Base-by-base conservation (phyloP, 352 stramenopile species). In the Pythium plurisporium region DNA sequence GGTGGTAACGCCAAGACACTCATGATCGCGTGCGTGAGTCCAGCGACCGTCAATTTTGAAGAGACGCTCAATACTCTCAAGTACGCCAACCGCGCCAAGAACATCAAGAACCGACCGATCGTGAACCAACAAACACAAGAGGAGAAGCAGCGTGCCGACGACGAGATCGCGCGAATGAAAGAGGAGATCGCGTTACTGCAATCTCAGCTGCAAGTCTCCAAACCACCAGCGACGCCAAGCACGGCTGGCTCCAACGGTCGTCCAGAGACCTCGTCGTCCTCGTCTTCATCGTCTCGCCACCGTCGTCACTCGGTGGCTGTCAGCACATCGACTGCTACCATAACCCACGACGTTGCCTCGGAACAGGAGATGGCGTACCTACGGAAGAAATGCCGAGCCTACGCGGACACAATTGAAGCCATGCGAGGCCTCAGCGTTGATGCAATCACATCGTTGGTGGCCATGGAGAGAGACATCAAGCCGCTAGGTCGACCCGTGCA, bases 21-120 rank as follows among this genome's bases (percentile, higher is more conserved):
- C 9, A 96, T 98, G 83, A 69, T 98, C 0, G 90, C 84, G 36
- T 98, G 92, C 68, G 90, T 97, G 33, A 96, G 87, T 49, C 91
- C 92, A 34, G 87, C 90, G 5, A 87, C 95, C 33, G 83, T 90
- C 29, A 96, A 97, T 55, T 90, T 95, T 42, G 81, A 93, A 52
- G 92, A 98, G 70, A 97, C 89, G 11, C 54, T 96, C 30, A 97
- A 94, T 61, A 91, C 91, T 4, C 72, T 98, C 31, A 94, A 95
- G 62, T 97, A 97, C 74, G 89, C 90, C 5, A 95, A 96, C 46
- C 86, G 90, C 37, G 89, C 89, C 5, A 70, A 87, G 19, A 97
- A 97, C 56, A 97, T 95, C 60, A 82, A 91, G 63, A 95, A 95
- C 70, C 93, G 94, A 40, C 77, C 85, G 1, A 75, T 95, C 17